Conservation (phyloP, 768 basidiomycete genomes). For the Chlorophyllum brunneum region DNA sequence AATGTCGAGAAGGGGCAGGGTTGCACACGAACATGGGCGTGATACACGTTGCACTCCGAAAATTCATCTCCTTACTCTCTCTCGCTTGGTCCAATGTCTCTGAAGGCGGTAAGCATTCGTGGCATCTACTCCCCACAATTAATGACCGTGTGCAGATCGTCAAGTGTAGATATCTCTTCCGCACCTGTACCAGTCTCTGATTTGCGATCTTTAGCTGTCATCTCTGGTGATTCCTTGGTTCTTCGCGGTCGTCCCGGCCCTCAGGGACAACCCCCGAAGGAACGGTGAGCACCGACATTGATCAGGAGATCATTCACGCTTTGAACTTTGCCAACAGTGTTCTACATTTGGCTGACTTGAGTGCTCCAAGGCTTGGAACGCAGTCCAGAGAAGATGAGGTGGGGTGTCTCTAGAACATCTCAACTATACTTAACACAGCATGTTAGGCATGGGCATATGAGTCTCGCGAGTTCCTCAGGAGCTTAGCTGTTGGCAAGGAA, state of each 20-base stretch:
- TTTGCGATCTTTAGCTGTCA: constrained; percentile 55
- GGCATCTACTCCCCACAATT: not conserved
- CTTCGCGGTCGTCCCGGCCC: constrained; percentile 72
- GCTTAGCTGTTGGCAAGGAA: constrained; percentile 85
- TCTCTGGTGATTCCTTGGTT: constrained; percentile 88
- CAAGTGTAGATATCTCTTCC: constrained; percentile 44
- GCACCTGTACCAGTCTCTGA: not conserved
- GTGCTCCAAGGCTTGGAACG: constrained; percentile 82
- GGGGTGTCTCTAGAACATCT: constrained; percentile 13
- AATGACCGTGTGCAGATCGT: constrained; percentile 39
- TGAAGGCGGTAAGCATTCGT: constrained; percentile 63
- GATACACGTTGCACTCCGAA: constrained; percentile 10
- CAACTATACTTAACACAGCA: not conserved
- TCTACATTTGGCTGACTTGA: constrained; percentile 84
- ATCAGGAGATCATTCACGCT: not conserved
- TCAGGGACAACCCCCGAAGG: constrained; percentile 87
- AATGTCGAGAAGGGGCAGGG: not conserved
- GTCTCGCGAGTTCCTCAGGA: constrained; percentile 87
- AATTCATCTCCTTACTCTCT: not conserved
- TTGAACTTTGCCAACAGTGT: constrained; percentile 43
- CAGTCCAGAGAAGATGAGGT: constrained; percentile 88
- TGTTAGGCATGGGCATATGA: constrained; percentile 85
- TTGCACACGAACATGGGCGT: not conserved
- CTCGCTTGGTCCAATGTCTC: constrained; percentile 46
- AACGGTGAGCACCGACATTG: constrained; percentile 50